A percentile compares a stretch with the other conserved stretches of the same genome.
phyloP scores from a whole-genome alignment of 495 filamentous ascomycete species.

The Neurospora sp. region DNA sequence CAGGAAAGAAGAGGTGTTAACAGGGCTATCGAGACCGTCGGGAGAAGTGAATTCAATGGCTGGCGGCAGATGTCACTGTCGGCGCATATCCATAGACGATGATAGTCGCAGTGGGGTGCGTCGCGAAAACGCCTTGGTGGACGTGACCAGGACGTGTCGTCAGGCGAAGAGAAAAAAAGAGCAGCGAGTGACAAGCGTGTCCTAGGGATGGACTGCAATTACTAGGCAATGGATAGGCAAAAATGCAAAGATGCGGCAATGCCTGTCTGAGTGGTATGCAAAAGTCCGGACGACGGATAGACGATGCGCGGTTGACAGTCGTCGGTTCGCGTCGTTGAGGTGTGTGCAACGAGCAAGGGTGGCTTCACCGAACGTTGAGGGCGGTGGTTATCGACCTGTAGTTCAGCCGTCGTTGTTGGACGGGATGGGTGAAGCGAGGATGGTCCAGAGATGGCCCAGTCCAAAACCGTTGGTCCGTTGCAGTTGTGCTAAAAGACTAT shows the following conservation, averaged over 20 bases:
- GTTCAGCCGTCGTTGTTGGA: slow-evolving; percentile 12
- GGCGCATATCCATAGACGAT: slow-evolving; percentile 30
- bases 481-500: background rate
- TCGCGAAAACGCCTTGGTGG: slow-evolving; percentile 4
- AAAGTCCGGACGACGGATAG: background rate
- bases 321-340: background rate
- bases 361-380: background rate
- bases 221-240: background rate
- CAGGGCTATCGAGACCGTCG: slow-evolving; percentile 7
- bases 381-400: background rate
- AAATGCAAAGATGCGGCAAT: background rate
- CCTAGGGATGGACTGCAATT: background rate
- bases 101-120: slow-evolving; percentile 11
- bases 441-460: background rate
- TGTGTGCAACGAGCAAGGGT: background rate
- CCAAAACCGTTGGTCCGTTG: background rate
- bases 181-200: background rate
- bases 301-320: slow-evolving; percentile 14
- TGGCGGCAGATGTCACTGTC: slow-evolving; percentile 8
- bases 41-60: slow-evolving; percentile 12
- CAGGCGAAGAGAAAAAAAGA: background rate
- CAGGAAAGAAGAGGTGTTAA: background rate
- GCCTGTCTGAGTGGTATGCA: background rate
- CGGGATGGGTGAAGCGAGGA: background rate
- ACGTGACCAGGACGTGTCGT: background rate